Evolutionary conservation across 108 stramenopile genomes (phyloP), one percentile per base, ranked within the genome.

Genomic region (Discostella stelligeroides): DNA sequence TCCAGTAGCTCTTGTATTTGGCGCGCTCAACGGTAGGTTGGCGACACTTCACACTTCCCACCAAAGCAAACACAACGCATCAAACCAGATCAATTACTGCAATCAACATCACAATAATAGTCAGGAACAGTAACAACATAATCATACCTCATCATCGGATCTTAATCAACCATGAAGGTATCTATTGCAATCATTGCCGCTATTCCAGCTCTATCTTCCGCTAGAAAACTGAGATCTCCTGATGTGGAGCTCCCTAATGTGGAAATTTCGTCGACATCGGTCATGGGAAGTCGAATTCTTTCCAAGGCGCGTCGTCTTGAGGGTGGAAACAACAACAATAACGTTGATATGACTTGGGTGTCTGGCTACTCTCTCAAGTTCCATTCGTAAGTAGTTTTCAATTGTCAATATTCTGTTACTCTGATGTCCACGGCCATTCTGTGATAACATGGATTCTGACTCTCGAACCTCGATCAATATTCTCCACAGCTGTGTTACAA

Each of bases 291-390:
- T 17, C 59, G 59, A 13, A 67, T 91, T 28, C 58, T 91, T 63
- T 57, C 60, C 39, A 86, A 86, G 54, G 75, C 87, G n/a, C 89
- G 89, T 84, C 63, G 59, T 62, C 63, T 91, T 17, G 69, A 80
- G 23, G 62, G 79, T 12, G 46, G 70, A 14, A 45, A 68, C 37
- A 54, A 79, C 49, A 57, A 74, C 8, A 57, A 45, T 49, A 28
- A 70, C 40, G 67, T n/a, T 7, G 70, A 84, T 45, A 27, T 53
- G 55, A 70, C 81, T 12, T 91, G 87, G 86, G 39, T 87, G 28
- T 18, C 79, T 25, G 82, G 82, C 6, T 91, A 89, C 61, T 77
- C 74, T 39, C 61, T 94, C 84, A 88, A 88, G 86, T 94, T 91
- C 74, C 43, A 78, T 18, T 81, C 79, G 20, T 91, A 87, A 61